These are phyloP conservation scores for Pichia sp. DNA, from an alignment of 1,139 yeast species.

Conservation along the genomic window DNA sequence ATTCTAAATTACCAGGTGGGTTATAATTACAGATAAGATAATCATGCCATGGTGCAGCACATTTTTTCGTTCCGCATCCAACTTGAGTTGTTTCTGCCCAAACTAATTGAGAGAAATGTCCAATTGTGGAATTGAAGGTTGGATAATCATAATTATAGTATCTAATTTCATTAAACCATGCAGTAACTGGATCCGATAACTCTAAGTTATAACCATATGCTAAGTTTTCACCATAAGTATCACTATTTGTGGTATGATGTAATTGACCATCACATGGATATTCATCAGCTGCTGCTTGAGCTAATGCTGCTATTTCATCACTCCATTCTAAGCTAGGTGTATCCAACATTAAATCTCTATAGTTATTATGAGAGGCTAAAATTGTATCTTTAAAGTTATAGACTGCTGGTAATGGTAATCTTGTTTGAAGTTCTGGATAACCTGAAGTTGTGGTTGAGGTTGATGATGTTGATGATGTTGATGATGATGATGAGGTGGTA, in stretches of 20 bases:
- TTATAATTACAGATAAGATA: conserved; percentile 65
- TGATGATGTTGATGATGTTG: not conserved
- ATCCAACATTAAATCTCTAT: conserved; percentile 44
- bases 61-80: conserved; percentile 57
- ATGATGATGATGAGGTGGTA: not conserved
- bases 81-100: conserved; percentile 51
- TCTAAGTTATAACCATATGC: conserved; percentile 63
- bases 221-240: conserved; percentile 77
- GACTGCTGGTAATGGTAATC: conserved; percentile 9
- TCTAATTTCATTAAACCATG: conserved; percentile 75
- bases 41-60: conserved; percentile 39
- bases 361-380: conserved; percentile 40
- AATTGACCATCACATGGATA: conserved; percentile 61
- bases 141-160: conserved; percentile 51
- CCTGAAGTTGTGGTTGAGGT: not conserved
- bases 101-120: conserved; percentile 66
- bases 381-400: conserved; percentile 25
- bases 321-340: conserved; percentile 63
- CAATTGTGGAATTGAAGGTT: conserved; percentile 39
- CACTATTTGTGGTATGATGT: conserved; percentile 65
- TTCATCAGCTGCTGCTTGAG: conserved; percentile 61
- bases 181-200: conserved; percentile 58
- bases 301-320: conserved; percentile 52
- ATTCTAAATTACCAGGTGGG: conserved; percentile 50
- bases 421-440: not conserved